Evolutionary conservation across 352 stramenopile species (phyloP), one percentile per base, ranked within the genome.

Genomic region (Phytopythium delawarense): DNA sequence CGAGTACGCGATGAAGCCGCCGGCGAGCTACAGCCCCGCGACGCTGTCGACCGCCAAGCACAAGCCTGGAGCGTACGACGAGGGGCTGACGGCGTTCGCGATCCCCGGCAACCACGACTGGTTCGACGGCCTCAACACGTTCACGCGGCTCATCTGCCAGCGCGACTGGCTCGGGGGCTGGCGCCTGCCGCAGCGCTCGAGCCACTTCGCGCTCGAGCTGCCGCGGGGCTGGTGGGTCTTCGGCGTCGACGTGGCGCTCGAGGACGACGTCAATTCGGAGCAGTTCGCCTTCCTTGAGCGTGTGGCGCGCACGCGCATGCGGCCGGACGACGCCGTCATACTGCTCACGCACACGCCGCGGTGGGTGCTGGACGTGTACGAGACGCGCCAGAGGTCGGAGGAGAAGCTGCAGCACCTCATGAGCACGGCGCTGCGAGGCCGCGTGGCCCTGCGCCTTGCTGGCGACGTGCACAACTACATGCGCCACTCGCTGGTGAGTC

Each of bases 391-490:
- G 7, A 76, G 80, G 8, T 80, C 87, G 2, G 87, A 94, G 48
- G 77, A 88, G 18, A 92, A 93, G 59, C 75, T 96, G 2, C 79
- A 83, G 28, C 88, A 88, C 50, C 64, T 96, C 18, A 81, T 94
- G n/a, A 72, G 88, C 44, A 80, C 82, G 8, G 69, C 91, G 25
- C 70, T 96, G 1, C 75, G 87, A n/a, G 85, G 82, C 5, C 78
- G 84, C 32, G 84, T 94, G 21, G 78, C 85, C 12, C 42, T 96
- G 11, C 78, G 87, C 9, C 75, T 98, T 40, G 91, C 93, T 15
- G 93, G 93, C 4, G 93, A 98, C 72, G 85, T 98, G 34, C 93
- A 98, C 75, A 96, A 98, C 71, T 98, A 98, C 72, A 96, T 87
- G 53, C 76, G 93, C 0, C 88, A 98, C 68, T 92, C 93, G 12